phyloP scores from a whole-genome alignment of 768 basidiomycete genomes.

The Hypsizygus marmoreus region DNA sequence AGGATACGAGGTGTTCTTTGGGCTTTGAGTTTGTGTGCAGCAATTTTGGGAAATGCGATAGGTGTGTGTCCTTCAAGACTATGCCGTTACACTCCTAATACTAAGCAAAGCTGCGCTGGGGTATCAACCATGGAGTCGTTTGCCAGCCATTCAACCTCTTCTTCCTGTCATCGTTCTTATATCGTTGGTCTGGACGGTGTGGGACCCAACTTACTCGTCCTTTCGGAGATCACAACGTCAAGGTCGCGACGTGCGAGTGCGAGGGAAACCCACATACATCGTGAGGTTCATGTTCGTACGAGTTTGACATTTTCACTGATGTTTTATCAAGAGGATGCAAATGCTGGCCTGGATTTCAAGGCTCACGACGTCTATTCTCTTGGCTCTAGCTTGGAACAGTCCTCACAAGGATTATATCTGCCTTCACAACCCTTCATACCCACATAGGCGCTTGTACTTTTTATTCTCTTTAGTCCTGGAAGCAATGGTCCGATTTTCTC shows the following conservation, averaged over 20 bases:
- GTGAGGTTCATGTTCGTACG: constrained; percentile 38
- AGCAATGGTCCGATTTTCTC: constrained; percentile 47
- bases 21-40: constrained; percentile 44
- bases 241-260: constrained; percentile 69
- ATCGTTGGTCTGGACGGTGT: constrained; percentile 78
- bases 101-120: constrained; percentile 32
- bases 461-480: constrained; percentile 49
- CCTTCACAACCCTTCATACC: constrained; percentile 35
- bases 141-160: constrained; percentile 33
- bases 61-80: constrained; percentile 39
- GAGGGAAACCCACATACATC: constrained; percentile 63
- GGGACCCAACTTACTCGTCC: constrained; percentile 82
- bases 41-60: constrained; percentile 41
- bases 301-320: not conserved
- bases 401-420: constrained; percentile 41
- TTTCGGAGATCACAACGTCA: constrained; percentile 62
- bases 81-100: not conserved
- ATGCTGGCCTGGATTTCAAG: constrained; percentile 59
- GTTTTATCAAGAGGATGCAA: constrained; percentile 55
- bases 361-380: constrained; percentile 47
- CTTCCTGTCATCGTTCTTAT: constrained; percentile 53
- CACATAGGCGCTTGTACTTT: constrained; percentile 47
- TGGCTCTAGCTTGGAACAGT: constrained; percentile 43
- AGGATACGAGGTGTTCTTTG: constrained; percentile 69
- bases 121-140: constrained; percentile 26